Conservation (phyloP, 179 eudicot genomes). For the Patellifolia procumbens region DNA sequence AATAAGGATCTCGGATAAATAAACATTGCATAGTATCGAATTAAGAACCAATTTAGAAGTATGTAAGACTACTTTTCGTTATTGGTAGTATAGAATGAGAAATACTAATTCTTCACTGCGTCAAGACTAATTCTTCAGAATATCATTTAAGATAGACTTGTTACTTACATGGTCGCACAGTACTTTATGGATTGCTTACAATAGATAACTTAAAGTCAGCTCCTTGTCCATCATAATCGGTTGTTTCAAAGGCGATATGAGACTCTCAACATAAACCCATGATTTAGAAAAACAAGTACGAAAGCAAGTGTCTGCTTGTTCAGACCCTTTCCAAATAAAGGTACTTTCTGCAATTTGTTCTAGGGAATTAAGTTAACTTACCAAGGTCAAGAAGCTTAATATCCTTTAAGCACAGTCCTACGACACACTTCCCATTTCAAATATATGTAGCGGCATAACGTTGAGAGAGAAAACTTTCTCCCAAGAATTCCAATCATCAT, state of each 20-base stretch:
- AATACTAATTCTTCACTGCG: too few relatives aligned
- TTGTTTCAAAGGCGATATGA: constrained; percentile 4
- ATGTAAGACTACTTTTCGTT: too few relatives aligned
- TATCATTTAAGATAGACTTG: too few relatives aligned
- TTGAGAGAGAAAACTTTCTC: neutral
- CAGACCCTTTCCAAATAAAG: neutral
- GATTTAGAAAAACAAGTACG: neutral
- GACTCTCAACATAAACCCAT: neutral
- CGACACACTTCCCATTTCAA: neutral
- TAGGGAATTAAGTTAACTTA: too few relatives aligned
- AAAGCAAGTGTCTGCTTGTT: neutral
- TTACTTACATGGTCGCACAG: too few relatives aligned
- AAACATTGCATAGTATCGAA: too few relatives aligned
- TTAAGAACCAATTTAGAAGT: too few relatives aligned
- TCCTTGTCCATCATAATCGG: neutral
- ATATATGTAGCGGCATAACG: neutral
- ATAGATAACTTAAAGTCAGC: neutral
- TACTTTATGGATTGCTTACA: too few relatives aligned
- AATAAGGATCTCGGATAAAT: too few relatives aligned
- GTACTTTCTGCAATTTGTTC: neutral
- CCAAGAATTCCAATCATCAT: neutral
- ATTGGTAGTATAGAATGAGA: too few relatives aligned
- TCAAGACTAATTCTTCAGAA: too few relatives aligned
- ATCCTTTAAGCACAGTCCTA: neutral
- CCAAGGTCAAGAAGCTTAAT: neutral